phyloP scores from a whole-genome alignment of 1,284 basidiomycete genomes.

The Ganoderma lucidum region DNA sequence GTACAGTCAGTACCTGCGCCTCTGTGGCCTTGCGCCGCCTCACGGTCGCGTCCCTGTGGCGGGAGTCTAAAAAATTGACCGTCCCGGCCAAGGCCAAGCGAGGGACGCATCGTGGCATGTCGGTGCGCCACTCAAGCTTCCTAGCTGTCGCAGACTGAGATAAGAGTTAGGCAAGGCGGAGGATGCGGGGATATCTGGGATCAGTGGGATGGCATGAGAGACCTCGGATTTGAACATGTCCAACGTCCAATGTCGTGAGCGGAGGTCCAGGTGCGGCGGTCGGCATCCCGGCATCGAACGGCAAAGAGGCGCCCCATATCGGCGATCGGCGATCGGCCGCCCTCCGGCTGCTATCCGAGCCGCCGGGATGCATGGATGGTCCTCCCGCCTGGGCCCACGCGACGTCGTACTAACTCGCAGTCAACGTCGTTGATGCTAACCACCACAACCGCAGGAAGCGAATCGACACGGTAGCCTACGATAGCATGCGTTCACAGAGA shows the following conservation, averaged over 20 bases:
- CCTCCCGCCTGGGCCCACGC: neutral
- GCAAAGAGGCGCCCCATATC: neutral
- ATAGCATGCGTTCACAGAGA: constrained; percentile 3
- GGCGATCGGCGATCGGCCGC: neutral
- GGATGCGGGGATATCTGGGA: neutral
- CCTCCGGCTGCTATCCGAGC: neutral
- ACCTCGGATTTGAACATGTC: neutral
- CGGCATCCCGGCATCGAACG: neutral
- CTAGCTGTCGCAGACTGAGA: neutral
- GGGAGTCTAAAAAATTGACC: neutral
- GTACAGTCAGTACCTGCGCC: neutral
- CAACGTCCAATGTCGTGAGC: neutral
- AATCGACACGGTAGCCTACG: neutral
- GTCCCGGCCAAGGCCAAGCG: neutral
- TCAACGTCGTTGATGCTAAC: neutral
- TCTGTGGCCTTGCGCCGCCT: neutral
- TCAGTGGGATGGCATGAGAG: neutral
- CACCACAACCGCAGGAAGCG: neutral
- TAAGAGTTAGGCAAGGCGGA: neutral
- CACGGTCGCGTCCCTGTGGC: neutral
- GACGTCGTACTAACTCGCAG: neutral
- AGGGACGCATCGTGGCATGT: neutral
- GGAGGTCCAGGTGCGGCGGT: neutral
- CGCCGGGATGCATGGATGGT: neutral
- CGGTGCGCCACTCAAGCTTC: neutral